A percentile compares a stretch with the other conserved stretches of the same genome.
Evolutionary conservation across 208 protist genomes (phyloP).

Genomic region (Borovskyia barvae): DNA sequence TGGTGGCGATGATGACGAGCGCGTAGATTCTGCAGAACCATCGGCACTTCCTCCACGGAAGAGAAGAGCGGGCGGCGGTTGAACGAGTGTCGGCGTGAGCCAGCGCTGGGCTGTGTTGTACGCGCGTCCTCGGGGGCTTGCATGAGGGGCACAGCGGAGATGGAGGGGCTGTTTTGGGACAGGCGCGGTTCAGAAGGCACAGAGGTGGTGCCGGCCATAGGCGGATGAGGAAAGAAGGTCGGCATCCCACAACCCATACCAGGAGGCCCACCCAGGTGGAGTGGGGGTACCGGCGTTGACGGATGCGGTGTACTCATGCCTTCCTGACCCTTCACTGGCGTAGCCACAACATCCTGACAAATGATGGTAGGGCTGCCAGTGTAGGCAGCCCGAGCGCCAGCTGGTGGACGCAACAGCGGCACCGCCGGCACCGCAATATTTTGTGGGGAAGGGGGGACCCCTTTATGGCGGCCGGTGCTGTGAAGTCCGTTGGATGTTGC

Average conservation of each 20-base stretch:
- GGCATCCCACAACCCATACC: background rate
- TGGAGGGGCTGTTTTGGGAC: constrained; percentile 7
- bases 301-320: no score
- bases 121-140: constrained; percentile 13
- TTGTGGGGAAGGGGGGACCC: background rate
- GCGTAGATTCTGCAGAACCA: background rate
- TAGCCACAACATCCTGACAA: background rate
- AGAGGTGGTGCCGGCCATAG: background rate
- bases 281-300: no score
- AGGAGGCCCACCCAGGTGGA: no score
- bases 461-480: background rate
- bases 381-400: constrained; percentile 3
- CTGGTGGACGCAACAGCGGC: constrained; percentile 23
- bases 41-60: constrained; percentile 25
- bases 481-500: no score
- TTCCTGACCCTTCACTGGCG: no score
- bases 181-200: background rate
- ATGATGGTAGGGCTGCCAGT: background rate
- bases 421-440: constrained; percentile 1
- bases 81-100: constrained; percentile 17
- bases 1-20: background rate
- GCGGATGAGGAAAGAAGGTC: constrained; percentile 3
- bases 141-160: constrained; percentile 1
- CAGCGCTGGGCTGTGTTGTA: background rate
- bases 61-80: constrained; percentile 20